Percentiles rank a stretch among this genome's conserved stretches.
phyloP scores from a whole-genome alignment of 495 filamentous ascomycete species.

The Trichoderma parareesei region DNA sequence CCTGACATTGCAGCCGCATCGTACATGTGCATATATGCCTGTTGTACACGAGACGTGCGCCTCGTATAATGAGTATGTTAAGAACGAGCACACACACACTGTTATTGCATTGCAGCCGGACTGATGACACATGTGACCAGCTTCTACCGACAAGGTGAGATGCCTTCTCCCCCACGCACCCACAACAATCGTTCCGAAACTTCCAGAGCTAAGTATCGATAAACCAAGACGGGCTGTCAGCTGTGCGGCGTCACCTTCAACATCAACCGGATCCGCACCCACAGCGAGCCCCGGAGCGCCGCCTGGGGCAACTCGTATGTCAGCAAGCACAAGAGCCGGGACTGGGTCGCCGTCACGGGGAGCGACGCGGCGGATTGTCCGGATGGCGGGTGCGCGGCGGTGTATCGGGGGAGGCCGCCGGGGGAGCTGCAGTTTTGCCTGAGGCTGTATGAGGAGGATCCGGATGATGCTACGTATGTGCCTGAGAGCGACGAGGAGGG shows the following conservation, averaged over 20 bases:
- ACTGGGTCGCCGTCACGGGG: neutral
- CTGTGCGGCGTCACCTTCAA: conserved; percentile 3
- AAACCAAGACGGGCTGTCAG: neutral
- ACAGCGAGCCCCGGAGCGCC: neutral
- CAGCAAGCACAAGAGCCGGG: neutral
- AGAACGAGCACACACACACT: too few relatives aligned
- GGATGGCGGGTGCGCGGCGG: neutral
- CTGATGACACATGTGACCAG: too few relatives aligned
- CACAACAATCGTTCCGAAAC: neutral
- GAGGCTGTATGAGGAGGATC: neutral
- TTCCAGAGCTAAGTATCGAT: neutral
- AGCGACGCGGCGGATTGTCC: neutral
- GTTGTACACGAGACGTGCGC: too few relatives aligned
- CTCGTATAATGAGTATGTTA: too few relatives aligned
- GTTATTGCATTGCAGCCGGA: too few relatives aligned
- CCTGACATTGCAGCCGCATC: too few relatives aligned
- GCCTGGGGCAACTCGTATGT: neutral
- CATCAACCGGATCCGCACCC: neutral
- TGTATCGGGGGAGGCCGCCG: neutral
- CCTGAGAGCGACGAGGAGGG: neutral
- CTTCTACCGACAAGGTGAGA: neutral
- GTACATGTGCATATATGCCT: too few relatives aligned
- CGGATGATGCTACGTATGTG: neutral
- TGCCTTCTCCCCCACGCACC: neutral
- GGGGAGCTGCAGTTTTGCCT: neutral